Base-by-base conservation (phyloP, 345 rosid species). In the Crucihimalaya himalaica region DNA sequence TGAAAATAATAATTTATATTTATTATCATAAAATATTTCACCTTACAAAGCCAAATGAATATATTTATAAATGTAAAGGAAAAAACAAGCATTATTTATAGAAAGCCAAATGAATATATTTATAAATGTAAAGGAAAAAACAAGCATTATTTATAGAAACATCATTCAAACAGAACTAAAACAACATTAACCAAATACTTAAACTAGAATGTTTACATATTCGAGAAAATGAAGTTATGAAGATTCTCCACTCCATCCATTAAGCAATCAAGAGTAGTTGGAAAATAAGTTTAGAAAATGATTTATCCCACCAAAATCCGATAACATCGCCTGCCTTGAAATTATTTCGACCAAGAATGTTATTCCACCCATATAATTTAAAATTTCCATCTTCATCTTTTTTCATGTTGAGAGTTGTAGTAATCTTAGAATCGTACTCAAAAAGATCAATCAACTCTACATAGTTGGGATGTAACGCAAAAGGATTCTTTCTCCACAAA, bases 261-360 rank as follows among this genome's bases (percentile, higher is more conserved):
- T 45, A 45, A 45, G 18, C 9, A 45, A 45, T 23, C 19, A 45
- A 6, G 25, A 23, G 0, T 23, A 23, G 11, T 45, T 68, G 10
- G 12, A 68, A 68, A 28, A 54, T 39, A 54, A 68, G 52, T 54
- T 40, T 29, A 28, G 5, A 4, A 1, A 8, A 5, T 23, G 2
- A 23, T 23, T 23, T 43, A 31, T 69, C 56, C 64, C 73, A 68
- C 65, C 55, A 69, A 69, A 69, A 56, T 32, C 21, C 56, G 20
- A 69, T 34, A 21, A 6, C 11, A 45, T 43, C 56, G 2, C 45
- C 46, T 0, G 4, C 6, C 10, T 1, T 29, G 53, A 40, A 68
- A 2, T 42, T 16, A 42, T 19, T 56, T 45, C 2, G 21, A 1
- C 11, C 0, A 1, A 46, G 40, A 6, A 63, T 66, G 5, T 0